These are phyloP conservation scores for Aureobasidium leucospermi DNA, from an alignment of 2,329 filamentous ascomycete genomes.

Conservation along the genomic window DNA sequence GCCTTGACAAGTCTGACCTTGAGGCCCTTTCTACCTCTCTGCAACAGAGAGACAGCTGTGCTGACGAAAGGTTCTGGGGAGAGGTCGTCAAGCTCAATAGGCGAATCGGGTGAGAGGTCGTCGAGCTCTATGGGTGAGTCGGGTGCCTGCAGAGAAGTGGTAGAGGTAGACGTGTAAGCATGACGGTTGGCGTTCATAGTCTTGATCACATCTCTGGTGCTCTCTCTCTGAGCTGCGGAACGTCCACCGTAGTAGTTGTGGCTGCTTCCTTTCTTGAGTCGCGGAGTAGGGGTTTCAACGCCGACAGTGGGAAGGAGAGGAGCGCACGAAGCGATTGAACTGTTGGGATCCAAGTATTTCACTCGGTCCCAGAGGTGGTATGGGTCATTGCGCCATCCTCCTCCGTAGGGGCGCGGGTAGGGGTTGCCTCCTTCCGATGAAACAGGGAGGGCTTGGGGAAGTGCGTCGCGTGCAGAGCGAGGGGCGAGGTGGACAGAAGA, in stretches of 20 bases:
- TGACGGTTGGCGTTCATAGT: not conserved
- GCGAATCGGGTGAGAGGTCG: not conserved
- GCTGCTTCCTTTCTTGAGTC: not conserved
- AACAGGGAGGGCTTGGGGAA: not conserved
- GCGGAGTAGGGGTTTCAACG: not conserved
- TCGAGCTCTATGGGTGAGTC: not conserved
- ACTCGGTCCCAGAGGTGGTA: not conserved
- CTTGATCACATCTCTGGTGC: not conserved
- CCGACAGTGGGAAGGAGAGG: not conserved
- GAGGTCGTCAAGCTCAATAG: not conserved
- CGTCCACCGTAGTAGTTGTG: slow-evolving; percentile 8
- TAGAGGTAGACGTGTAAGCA: not conserved
- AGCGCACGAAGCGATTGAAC: not conserved
- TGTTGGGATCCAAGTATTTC: not conserved
- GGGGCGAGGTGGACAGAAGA: not conserved
- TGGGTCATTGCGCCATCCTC: not conserved
- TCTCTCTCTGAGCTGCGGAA: not conserved
- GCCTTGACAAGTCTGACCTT: not conserved
- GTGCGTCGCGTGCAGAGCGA: not conserved
- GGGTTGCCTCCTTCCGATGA: not conserved
- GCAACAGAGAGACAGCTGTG: not conserved
- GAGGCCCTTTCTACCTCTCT: not conserved
- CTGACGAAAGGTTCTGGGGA: not conserved
- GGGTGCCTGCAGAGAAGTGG: not conserved
- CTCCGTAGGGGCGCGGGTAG: not conserved